Evolutionary conservation across 495 filamentous ascomycete genomes (phyloP).

Genomic region (Saxophila tyrrhenica): DNA sequence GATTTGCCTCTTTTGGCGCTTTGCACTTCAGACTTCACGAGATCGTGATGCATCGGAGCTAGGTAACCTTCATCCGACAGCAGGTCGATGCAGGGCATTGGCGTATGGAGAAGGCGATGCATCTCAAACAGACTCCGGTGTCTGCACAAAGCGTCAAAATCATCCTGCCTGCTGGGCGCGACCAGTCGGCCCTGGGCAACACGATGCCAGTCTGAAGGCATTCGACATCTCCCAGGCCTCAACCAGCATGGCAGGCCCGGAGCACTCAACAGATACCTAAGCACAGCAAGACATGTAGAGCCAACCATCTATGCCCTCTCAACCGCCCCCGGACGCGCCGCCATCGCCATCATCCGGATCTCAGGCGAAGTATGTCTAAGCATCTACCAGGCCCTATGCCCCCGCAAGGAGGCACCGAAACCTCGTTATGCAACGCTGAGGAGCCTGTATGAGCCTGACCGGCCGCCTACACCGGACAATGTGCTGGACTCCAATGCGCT

Average conservation of each 20-base stretch:
- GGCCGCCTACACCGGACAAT: slow-evolving; percentile 23
- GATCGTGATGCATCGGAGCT: too few species aligned
- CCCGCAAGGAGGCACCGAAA: slow-evolving; percentile 47
- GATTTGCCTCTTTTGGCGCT: neutral
- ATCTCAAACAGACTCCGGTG: neutral
- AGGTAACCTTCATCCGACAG: too few species aligned
- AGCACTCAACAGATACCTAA: neutral
- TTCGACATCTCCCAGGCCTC: too few species aligned
- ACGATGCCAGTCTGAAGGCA: too few species aligned
- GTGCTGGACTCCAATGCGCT: slow-evolving; percentile 74
- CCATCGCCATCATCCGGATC: slow-evolving; percentile 82
- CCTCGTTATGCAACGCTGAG: slow-evolving; percentile 69
- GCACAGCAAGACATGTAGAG: slow-evolving; percentile 5
- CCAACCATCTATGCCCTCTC: slow-evolving; percentile 86
- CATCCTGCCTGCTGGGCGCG: too few species aligned
- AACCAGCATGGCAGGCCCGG: too few species aligned
- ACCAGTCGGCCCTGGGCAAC: too few species aligned
- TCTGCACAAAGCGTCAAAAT: too few species aligned
- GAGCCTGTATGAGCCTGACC: slow-evolving; percentile 56
- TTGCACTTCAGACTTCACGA: neutral
- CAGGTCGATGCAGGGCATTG: neutral
- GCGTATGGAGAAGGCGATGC: neutral
- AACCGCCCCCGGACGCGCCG: slow-evolving; percentile 72
- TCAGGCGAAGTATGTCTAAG: slow-evolving; percentile 67
- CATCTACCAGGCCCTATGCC: slow-evolving; percentile 73